A percentile compares a stretch with the other conserved stretches of the same genome.
These are phyloP conservation scores for Theileria parva DNA, from an alignment of 169 alveolate genomes.

Conservation along the genomic window DNA sequence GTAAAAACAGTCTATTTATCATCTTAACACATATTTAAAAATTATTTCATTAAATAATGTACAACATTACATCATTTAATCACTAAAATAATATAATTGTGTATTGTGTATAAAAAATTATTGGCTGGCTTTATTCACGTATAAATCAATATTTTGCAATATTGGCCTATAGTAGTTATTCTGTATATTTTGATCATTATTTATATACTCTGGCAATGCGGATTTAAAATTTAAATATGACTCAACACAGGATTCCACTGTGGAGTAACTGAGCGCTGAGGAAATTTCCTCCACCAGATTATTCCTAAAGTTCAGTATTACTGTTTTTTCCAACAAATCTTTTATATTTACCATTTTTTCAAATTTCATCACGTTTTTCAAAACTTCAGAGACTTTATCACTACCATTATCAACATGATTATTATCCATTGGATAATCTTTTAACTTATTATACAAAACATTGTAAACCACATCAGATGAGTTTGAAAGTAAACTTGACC, in stretches of 20 bases:
- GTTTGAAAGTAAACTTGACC: neutral
- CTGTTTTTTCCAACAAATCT: neutral
- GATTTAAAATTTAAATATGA: slow-evolving; percentile 2
- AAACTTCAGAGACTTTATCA: neutral
- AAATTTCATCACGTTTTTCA: neutral
- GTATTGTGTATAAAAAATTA: neutral
- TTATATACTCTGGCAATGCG: neutral
- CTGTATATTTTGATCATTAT: neutral
- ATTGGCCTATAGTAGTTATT: neutral
- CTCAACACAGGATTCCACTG: neutral
- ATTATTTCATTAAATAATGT: too few species aligned
- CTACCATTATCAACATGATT: neutral
- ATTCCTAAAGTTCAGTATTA: neutral
- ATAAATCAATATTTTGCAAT: neutral
- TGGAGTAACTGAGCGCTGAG: neutral
- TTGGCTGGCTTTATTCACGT: neutral
- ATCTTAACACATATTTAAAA: neutral
- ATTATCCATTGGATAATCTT: neutral
- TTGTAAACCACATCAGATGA: neutral
- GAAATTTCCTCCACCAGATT: neutral
- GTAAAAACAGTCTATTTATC: slow-evolving; percentile 63
- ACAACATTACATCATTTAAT: neutral
- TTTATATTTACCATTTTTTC: neutral
- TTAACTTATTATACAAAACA: neutral
- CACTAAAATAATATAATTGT: too few species aligned